Evolutionary conservation across 495 filamentous ascomycete species (phyloP).

Genomic region (Hypoxylon fragiforme): DNA sequence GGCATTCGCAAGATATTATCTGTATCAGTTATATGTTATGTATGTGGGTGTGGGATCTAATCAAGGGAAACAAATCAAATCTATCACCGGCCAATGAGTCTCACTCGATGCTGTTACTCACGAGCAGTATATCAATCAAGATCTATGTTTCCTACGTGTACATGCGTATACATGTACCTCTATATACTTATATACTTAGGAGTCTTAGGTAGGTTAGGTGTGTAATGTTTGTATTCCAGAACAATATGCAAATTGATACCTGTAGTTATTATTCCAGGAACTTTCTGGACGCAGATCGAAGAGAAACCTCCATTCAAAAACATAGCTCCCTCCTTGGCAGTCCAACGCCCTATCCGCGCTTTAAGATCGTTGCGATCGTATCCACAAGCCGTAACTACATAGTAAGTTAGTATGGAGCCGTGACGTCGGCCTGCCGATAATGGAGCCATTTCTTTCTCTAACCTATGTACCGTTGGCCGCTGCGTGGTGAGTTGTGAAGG

Average conservation of each 20-base stretch:
- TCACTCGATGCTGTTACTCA: not conserved
- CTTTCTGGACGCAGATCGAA: slow-evolving; percentile 18
- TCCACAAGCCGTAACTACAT: slow-evolving; percentile 8
- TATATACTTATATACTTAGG: too few relatives aligned
- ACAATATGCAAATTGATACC: too few relatives aligned
- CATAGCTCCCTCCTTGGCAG: slow-evolving; percentile 20
- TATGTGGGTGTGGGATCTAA: slow-evolving; percentile 13
- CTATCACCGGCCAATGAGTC: slow-evolving; percentile 15
- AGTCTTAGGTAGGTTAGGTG: too few relatives aligned
- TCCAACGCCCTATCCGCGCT: slow-evolving; percentile 20
- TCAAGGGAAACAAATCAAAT: slow-evolving; percentile 10
- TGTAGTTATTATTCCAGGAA: too few relatives aligned
- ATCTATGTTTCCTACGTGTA: slow-evolving; percentile 7
- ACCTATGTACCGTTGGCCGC: slow-evolving; percentile 5
- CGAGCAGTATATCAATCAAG: too few relatives aligned
- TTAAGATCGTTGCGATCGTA: slow-evolving; percentile 26
- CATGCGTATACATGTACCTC: too few relatives aligned
- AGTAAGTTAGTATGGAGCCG: slow-evolving; percentile 11
- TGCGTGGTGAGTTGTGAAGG: too few relatives aligned
- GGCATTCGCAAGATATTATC: slow-evolving; percentile 27
- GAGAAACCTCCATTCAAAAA: too few relatives aligned
- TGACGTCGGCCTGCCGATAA: slow-evolving; percentile 30
- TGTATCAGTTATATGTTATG: too few relatives aligned
- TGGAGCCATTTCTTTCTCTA: slow-evolving; percentile 15
- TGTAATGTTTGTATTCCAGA: too few relatives aligned